Percentiles rank a stretch among this genome's conserved stretches.
phyloP scores from a whole-genome alignment of 306 rosid genomes.

The Quercus berberidifolia region DNA sequence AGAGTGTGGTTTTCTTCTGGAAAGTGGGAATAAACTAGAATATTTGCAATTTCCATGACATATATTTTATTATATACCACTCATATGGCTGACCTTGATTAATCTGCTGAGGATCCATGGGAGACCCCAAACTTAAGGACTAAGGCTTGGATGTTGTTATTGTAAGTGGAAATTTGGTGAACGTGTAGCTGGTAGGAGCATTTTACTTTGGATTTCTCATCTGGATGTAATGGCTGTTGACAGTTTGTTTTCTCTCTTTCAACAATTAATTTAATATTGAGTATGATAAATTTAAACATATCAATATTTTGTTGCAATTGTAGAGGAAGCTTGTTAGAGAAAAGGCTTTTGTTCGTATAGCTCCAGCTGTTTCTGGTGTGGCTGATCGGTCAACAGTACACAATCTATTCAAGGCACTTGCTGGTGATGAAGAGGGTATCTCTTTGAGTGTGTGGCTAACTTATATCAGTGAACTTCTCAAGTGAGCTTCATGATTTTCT shows the following conservation, averaged over 20 bases:
- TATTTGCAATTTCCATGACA: not conserved
- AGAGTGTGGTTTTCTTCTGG: not conserved
- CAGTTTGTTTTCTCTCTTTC: not conserved
- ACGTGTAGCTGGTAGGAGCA: not conserved
- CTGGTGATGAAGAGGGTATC: slow-evolving; percentile 71
- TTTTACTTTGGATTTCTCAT: not conserved
- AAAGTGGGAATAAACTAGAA: not conserved
- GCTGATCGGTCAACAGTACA: slow-evolving; percentile 78
- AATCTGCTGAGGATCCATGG: no score
- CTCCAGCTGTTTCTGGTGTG: slow-evolving; percentile 83
- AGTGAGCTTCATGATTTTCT: slow-evolving; percentile 47
- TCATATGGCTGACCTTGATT: no score
- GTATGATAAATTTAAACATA: slow-evolving; percentile 6
- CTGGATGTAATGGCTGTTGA: not conserved
- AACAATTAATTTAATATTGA: not conserved
- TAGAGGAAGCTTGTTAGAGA: slow-evolving; percentile 73
- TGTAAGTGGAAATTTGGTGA: not conserved
- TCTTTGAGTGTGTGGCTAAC: slow-evolving; percentile 76
- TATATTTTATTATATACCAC: not conserved
- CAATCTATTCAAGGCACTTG: slow-evolving; percentile 80
- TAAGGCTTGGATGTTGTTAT: no score
- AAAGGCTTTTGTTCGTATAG: slow-evolving; percentile 83
- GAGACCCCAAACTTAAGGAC: no score
- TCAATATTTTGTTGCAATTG: slow-evolving; percentile 26
- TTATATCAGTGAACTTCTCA: slow-evolving; percentile 75